A percentile compares a stretch with the other conserved stretches of the same genome.
These are phyloP conservation scores for Xanthoceras sorbifolium DNA, from an alignment of 345 rosid genomes.

Conservation along the genomic window DNA sequence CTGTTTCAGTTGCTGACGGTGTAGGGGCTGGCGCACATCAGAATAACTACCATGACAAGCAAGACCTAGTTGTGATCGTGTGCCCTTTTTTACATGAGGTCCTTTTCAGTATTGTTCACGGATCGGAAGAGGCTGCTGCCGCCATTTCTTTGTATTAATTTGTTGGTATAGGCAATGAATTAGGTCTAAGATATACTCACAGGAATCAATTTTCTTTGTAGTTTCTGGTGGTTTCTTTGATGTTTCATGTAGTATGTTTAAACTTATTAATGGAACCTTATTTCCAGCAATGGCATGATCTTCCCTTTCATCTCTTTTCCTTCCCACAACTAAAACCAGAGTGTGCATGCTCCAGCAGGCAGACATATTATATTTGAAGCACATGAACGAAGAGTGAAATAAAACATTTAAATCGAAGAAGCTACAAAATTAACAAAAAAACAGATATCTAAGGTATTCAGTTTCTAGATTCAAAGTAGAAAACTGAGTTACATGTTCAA, in stretches of 20 bases:
- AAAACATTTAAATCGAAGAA: not conserved
- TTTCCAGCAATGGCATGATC: not conserved
- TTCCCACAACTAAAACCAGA: too few species aligned
- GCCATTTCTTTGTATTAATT: not conserved
- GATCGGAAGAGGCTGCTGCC: not conserved
- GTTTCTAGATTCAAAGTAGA: too few species aligned
- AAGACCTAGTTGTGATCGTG: constrained; percentile 13
- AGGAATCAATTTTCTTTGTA: constrained; percentile 9
- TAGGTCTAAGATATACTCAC: constrained; percentile 4
- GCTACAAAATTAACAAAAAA: not conserved
- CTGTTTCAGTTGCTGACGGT: constrained; percentile 64
- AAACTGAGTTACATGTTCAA: too few species aligned
- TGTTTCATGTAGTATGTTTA: not conserved
- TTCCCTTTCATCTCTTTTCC: too few species aligned
- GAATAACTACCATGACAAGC: constrained; percentile 54
- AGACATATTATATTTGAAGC: too few species aligned
- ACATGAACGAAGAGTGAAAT: too few species aligned
- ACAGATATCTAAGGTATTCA: too few species aligned
- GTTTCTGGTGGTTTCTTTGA: not conserved
- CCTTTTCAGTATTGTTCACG: not conserved
- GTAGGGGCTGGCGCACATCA: constrained; percentile 67
- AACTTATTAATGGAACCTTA: not conserved
- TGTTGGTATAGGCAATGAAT: not conserved
- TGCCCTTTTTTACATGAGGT: not conserved
- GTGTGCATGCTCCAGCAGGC: too few species aligned